Evolutionary conservation across 441 rosid species (phyloP).

Genomic region (Adansonia rubrostipa): DNA sequence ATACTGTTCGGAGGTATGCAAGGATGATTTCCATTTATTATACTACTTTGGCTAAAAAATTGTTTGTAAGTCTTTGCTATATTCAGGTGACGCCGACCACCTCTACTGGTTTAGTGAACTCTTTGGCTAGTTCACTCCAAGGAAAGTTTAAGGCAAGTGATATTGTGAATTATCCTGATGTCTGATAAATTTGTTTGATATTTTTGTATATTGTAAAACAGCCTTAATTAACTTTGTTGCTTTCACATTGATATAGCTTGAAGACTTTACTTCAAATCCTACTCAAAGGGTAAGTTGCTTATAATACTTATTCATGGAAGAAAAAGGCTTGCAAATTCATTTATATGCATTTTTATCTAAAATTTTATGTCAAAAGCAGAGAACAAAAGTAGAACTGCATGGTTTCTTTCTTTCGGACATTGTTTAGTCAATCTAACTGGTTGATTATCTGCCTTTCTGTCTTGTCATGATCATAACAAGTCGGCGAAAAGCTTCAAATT

Average conservation of each 20-base stretch:
- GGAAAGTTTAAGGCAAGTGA: conserved; percentile 51
- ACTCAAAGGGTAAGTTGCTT: conserved; percentile 49
- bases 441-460: conserved; percentile 14
- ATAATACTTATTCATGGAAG: not conserved
- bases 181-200: conserved; percentile 16
- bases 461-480: conserved; percentile 42
- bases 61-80: conserved; percentile 17
- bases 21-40: conserved; percentile 23
- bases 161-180: conserved; percentile 15
- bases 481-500: conserved; percentile 50
- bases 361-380: not conserved
- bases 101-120: conserved; percentile 32
- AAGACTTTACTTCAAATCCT: conserved; percentile 42
- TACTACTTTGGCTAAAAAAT: conserved; percentile 11
- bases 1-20: conserved; percentile 66
- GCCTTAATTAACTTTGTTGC: conserved; percentile 24
- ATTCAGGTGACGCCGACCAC: conserved; percentile 55
- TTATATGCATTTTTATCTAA: conserved; percentile 4
- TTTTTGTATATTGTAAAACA: conserved; percentile 18
- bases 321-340: not conserved
- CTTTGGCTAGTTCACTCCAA: conserved; percentile 30
- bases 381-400: not conserved
- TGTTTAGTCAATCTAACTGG: conserved; percentile 3
- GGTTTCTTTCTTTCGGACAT: conserved; percentile 18
- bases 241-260: conserved; percentile 50